These are phyloP conservation scores for Talaromyces sp. DNA, from an alignment of 2,329 filamentous ascomycete species.

Conservation along the genomic window DNA sequence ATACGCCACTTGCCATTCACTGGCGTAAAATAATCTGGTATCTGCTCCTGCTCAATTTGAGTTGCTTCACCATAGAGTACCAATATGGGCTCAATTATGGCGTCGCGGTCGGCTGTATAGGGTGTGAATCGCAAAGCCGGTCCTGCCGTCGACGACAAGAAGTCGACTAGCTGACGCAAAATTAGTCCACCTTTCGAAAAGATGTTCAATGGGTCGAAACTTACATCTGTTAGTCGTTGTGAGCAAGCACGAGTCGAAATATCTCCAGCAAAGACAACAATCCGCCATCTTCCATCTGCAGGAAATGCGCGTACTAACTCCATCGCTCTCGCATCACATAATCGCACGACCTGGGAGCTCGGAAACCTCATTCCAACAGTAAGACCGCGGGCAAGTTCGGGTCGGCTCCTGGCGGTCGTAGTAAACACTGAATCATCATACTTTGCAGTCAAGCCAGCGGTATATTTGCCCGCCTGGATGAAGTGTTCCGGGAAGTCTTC, in stretches of 20 bases:
- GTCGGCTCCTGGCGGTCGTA: background rate
- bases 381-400: slow-evolving; percentile 22
- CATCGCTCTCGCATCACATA: slow-evolving; percentile 32
- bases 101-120: slow-evolving; percentile 45
- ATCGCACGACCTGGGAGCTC: slow-evolving; percentile 51
- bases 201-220: background rate
- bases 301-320: slow-evolving; percentile 37
- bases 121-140: slow-evolving; percentile 46
- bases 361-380: slow-evolving; percentile 40
- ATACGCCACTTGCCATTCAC: slow-evolving; percentile 54
- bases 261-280: slow-evolving; percentile 15
- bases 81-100: slow-evolving; percentile 56
- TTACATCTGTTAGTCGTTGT: background rate
- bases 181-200: background rate
- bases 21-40: slow-evolving; percentile 57
- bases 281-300: slow-evolving; percentile 35
- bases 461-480: slow-evolving; percentile 60
- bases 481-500: slow-evolving; percentile 55
- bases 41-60: slow-evolving; percentile 50
- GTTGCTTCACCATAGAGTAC: slow-evolving; percentile 50
- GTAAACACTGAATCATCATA: slow-evolving; percentile 37
- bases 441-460: slow-evolving; percentile 56
- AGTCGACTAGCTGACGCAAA: slow-evolving; percentile 36
- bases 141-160: slow-evolving; percentile 40
- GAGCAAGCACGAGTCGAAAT: background rate